phyloP scores from a whole-genome alignment of 1,284 basidiomycete species.

The Xerocomus cyaneibrunnescens region DNA sequence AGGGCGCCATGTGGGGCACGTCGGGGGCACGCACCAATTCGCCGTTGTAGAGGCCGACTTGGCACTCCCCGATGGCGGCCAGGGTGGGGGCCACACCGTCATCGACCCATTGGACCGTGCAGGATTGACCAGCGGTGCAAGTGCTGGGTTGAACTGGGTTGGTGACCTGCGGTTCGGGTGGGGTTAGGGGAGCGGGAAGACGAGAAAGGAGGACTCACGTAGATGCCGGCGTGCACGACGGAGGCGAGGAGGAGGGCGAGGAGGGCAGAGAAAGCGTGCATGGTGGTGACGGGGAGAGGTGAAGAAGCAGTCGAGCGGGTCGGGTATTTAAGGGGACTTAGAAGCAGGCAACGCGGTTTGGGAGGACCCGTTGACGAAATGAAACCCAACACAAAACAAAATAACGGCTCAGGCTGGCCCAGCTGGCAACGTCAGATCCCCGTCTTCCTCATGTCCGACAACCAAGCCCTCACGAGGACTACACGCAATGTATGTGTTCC shows the following conservation, averaged over 20 bases:
- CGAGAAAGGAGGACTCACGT: constrained; percentile 15
- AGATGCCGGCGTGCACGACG: constrained; percentile 20
- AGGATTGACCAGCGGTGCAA: constrained; percentile 53
- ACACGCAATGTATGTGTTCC: constrained; percentile 1
- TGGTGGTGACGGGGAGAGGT: neutral
- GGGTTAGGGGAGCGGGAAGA: neutral
- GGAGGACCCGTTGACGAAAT: constrained; percentile 6
- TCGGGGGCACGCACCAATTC: constrained; percentile 39
- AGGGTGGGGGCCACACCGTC: constrained; percentile 55
- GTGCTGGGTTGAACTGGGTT: constrained; percentile 42
- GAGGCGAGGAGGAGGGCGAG: constrained; percentile 25
- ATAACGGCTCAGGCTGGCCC: neutral
- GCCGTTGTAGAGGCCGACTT: constrained; percentile 55
- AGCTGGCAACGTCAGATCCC: constrained; percentile 7
- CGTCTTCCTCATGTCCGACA: constrained; percentile 23
- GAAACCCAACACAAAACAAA: constrained; percentile 7
- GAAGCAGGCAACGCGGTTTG: constrained; percentile 25
- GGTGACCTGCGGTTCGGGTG: constrained; percentile 48
- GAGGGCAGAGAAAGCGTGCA: constrained; percentile 13
- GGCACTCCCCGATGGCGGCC: constrained; percentile 46
- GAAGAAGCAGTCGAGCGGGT: neutral
- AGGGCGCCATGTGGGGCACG: constrained; percentile 1
- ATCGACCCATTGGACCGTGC: constrained; percentile 59
- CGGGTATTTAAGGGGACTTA: constrained; percentile 29
- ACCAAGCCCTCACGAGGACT: constrained; percentile 14